A percentile compares a stretch with the other conserved stretches of the same genome.
These are phyloP conservation scores for Corrigiola litoralis DNA, from an alignment of 179 eudicot genomes.

Conservation along the genomic window DNA sequence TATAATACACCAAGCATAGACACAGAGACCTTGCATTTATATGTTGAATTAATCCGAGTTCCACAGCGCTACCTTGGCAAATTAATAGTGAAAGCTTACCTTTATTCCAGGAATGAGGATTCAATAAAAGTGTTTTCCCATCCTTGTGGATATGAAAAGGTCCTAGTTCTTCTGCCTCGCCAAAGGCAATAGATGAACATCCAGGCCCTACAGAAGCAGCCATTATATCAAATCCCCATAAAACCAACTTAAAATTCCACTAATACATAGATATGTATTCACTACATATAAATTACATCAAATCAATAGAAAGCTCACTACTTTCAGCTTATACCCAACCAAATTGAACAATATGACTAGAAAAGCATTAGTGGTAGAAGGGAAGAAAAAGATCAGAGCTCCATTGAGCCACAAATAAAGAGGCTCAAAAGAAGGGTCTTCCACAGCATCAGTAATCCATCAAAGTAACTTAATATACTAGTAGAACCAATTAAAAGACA, in stretches of 20 bases:
- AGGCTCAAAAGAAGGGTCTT: constrained; percentile 75
- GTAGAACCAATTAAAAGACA: no score
- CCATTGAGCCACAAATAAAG: constrained; percentile 95
- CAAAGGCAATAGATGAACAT: constrained; percentile 92
- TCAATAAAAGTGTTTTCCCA: constrained; percentile 73
- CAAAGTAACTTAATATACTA: no score
- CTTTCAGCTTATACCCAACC: no score
- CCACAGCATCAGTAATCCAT: constrained; percentile 79
- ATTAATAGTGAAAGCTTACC: no score
- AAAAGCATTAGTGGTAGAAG: no score
- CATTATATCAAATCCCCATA: constrained; percentile 10
- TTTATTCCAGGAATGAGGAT: constrained; percentile 85
- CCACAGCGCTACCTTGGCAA: no score
- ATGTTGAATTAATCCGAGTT: no score
- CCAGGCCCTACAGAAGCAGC: constrained; percentile 73
- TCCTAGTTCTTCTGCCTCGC: constrained; percentile 92
- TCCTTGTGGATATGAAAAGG: constrained; percentile 88
- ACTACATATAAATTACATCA: no score
- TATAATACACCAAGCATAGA: neutral
- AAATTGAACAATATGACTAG: neutral
- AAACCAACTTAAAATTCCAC: neutral
- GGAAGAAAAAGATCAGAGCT: constrained; percentile 38
- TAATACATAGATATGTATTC: neutral
- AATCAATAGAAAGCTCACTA: no score
- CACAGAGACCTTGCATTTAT: neutral